phyloP scores from a whole-genome alignment of 1,139 yeast genomes.

The Diutina rugosa region DNA sequence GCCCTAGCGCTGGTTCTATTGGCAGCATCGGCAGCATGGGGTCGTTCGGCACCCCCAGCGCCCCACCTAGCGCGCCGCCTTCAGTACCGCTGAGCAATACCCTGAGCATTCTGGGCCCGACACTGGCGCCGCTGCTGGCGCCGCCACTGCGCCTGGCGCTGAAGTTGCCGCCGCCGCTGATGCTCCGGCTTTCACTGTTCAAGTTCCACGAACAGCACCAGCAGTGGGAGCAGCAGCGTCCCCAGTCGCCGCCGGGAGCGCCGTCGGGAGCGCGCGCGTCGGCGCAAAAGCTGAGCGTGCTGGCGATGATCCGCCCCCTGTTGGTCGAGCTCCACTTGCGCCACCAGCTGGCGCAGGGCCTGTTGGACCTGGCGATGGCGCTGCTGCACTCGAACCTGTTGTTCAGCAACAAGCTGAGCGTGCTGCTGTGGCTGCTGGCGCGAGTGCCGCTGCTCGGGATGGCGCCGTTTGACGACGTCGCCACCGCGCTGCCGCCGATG shows the following conservation, averaged over 20 bases:
- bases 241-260: background rate
- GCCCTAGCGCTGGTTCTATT: background rate
- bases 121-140: background rate
- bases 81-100: background rate
- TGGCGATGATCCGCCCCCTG: background rate
- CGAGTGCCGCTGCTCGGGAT: background rate
- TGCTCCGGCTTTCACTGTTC: background rate
- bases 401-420: background rate
- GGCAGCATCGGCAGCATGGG: background rate
- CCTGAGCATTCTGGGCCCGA: background rate
- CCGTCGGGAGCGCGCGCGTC: too few relatives aligned
- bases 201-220: background rate
- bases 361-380: conserved; percentile 1
- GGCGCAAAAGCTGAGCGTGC: background rate
- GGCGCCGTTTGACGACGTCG: background rate
- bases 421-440: conserved; percentile 1
- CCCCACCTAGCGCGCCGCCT: background rate
- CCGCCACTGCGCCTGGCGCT: background rate
- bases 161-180: background rate
- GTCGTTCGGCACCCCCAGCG: background rate
- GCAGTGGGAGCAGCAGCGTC: background rate
- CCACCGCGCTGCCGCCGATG: background rate
- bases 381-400: background rate
- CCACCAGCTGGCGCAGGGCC: background rate
- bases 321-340: background rate